Evolutionary conservation across 2,329 filamentous ascomycete genomes (phyloP), one percentile per base, ranked within the genome.

Genomic region (Fusarium secorum): DNA sequence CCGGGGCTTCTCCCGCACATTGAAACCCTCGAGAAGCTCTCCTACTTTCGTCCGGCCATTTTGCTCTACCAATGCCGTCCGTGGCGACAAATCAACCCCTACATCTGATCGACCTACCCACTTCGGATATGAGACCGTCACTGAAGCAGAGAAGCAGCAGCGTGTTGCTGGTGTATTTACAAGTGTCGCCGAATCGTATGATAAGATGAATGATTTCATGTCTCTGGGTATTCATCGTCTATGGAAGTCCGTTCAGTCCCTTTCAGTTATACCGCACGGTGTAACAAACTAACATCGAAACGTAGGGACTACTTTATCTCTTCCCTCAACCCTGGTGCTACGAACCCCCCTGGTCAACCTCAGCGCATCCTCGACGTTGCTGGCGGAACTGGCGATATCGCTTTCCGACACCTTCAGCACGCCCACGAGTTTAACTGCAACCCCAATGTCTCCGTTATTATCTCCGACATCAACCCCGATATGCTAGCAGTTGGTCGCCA

Each of bases 191-290:
- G 90, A 93, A 70, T 94, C 92, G 22, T 99, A 99, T 83, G 96
- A 99, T 82, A 92, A 91, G 69, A 99, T 99, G 96, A 99, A 99
- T 84, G 96, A 99, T 81, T 88, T 98, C 74, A 99, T 99, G 96
- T 98, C 96, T 11, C 89, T 99, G 51, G 96, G 96, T 60, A 95
- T 97, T 83, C 96, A 99, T 81, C 92, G 96, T 45, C 85, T 99
- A 39, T 99, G 96, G 96, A 99, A 91, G 88, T 88, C 74, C 53
- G 86, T 81, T 49, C 17, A 39, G 44, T 28, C 44, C 22, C n/a
- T 17, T n/a, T 11, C 18, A 18, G 15, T 9, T 33, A 20, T 35
- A 20, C 26, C 24, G 17, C 36, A 30, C 11, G n/a, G 9, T 35
- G 14, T n/a, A 52, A 24, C 20, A 32, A n/a, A 30, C 53, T 76